A percentile compares a stretch with the other conserved stretches of the same genome.
phyloP scores from a whole-genome alignment of 768 basidiomycete genomes.

The Leucocoprinus leucothites region DNA sequence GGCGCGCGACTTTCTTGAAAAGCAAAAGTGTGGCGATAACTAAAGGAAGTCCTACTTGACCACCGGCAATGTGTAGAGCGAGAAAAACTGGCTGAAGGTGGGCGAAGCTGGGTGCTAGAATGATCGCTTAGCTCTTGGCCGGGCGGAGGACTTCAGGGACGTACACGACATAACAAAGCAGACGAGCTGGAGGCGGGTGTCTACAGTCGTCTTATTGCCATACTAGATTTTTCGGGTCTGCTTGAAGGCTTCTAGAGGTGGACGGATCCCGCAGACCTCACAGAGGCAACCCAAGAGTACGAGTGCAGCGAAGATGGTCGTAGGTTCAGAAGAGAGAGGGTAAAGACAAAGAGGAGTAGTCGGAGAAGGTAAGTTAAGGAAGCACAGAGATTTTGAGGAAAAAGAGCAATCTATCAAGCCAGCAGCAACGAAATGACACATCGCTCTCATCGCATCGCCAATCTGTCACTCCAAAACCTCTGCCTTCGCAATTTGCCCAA shows the following conservation, averaged over 20 bases:
- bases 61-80: slow-evolving; percentile 46
- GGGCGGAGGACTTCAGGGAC: neutral
- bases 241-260: neutral
- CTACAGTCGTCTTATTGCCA: slow-evolving; percentile 5
- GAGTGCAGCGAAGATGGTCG: neutral
- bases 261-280: neutral
- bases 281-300: neutral
- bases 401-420: slow-evolving; percentile 4
- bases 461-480: slow-evolving; percentile 10
- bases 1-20: slow-evolving; percentile 40
- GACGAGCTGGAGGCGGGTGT: neutral
- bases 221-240: slow-evolving; percentile 1
- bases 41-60: slow-evolving; percentile 48
- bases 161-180: neutral
- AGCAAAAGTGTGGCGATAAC: slow-evolving; percentile 43
- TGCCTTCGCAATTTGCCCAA: slow-evolving; percentile 1
- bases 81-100: slow-evolving; percentile 38
- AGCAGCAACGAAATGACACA: slow-evolving; percentile 7
- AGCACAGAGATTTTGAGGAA: neutral
- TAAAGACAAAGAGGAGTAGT: neutral
- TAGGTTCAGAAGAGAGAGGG: neutral
- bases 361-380: neutral
- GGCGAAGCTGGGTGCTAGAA: slow-evolving; percentile 16
- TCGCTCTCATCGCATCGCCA: slow-evolving; percentile 4
- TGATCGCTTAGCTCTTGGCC: too few relatives aligned